A percentile compares a stretch with the other conserved stretches of the same genome.
Conservation (phyloP, 73 alveolate species). For the Paramecium pentaurelia region DNA sequence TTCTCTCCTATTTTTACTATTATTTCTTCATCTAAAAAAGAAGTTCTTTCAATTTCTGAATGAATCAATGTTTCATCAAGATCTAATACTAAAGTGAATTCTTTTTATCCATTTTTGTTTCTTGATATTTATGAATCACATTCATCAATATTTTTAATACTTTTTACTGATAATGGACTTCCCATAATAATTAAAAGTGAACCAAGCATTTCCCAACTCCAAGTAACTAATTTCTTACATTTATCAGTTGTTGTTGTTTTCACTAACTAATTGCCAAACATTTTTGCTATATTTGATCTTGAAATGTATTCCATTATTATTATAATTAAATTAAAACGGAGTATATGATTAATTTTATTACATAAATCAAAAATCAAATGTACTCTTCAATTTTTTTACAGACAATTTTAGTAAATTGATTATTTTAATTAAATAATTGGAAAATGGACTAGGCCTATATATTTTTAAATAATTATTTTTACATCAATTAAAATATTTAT, state of each 20-base stretch:
- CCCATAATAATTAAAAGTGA: not conserved
- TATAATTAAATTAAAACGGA: not conserved
- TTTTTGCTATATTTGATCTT: not conserved
- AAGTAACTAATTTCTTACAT: not conserved
- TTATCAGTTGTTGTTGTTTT: not conserved
- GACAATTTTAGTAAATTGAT: not conserved
- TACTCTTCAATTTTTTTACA: not conserved
- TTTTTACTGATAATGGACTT: not conserved
- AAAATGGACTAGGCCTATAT: not conserved
- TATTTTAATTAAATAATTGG: not conserved
- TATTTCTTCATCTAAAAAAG: constrained; percentile 27
- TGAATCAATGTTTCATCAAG: constrained; percentile 68
- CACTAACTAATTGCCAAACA: not conserved
- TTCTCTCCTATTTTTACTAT: constrained; percentile 30
- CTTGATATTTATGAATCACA: not conserved
- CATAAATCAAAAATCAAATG: not conserved
- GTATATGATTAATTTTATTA: not conserved
- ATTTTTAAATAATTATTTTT: not conserved
- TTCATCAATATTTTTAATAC: not conserved
- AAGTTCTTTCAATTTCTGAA: not conserved
- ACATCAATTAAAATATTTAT: not conserved
- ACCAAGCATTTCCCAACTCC: constrained; percentile 51
- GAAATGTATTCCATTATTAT: not conserved
- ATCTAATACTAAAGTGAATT: constrained; percentile 62
- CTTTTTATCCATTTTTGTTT: not conserved